Evolutionary conservation across 208 protist genomes (phyloP), one percentile per base, ranked within the genome.

Genomic region (Leishmania guyanensis): DNA sequence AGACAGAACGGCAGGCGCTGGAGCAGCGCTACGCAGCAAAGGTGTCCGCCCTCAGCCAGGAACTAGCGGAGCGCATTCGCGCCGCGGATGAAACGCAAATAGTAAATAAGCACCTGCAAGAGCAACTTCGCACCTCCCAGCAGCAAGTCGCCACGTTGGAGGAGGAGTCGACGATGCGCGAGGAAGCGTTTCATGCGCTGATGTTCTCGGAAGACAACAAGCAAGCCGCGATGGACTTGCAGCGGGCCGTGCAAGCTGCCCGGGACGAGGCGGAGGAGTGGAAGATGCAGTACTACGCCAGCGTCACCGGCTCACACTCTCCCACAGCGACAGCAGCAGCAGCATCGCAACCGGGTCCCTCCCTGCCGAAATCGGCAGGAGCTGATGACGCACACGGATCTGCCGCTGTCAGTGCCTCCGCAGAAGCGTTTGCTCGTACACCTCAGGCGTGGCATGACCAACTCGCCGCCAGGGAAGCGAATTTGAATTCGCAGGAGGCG

Each of bases 201-300:
- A 88, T 94, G 84, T 84, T 96, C 71, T 91, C 91, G 17, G 92
- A 94, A 66, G 91, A 92, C 62, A 88, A 87, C 64, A 89, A 90
- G 69, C 81, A 83, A 26, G 76, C 91, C 26, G 86, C 93, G n/a
- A 79, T 86, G 58, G 83, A 90, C 22, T 82, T 96, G 68, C 89
- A 94, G 85, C 70, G 16, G 36, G 71, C 84, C 50, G 78, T 92
- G 51, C 85, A 93, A 75, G 79, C 78, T 26, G 88, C 81, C 26
- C 78, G 85, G 12, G 89, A 89, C 17, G 91, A 93, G 75, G 87
- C 87, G 2, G 91, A 94, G 69, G 56, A 62, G 20, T 93, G 90
- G 89, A 86, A 82, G 69, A 46, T 82, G 76, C 83, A 81, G 69
- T 89, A 87, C 81, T 89, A 87, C 80, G 39, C 53, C 68, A 56